A percentile compares a stretch with the other conserved stretches of the same genome.
Conservation (phyloP, 176 grass and related monocot species). For the Eragrostis curvula region DNA sequence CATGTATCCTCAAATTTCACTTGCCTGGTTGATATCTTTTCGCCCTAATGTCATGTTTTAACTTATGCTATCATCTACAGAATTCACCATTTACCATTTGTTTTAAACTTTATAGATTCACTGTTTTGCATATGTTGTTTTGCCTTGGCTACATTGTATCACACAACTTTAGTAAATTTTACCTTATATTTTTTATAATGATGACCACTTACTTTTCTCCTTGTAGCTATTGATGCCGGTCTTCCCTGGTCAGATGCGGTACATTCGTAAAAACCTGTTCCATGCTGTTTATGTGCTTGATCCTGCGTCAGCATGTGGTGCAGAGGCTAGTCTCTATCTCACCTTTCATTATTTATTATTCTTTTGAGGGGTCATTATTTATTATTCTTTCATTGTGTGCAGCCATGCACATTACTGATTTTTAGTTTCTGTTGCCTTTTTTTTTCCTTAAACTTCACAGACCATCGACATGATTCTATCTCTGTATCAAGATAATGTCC, state of each 20-base stretch:
- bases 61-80: constrained; percentile 21
- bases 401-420: constrained; percentile 17
- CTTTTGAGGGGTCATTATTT: background rate
- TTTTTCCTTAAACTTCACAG: constrained; percentile 60
- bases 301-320: constrained; percentile 80
- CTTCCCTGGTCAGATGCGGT: constrained; percentile 91
- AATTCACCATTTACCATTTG: constrained; percentile 13
- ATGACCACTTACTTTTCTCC: constrained; percentile 15
- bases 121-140: constrained; percentile 1
- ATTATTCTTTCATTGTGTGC: constrained; percentile 20
- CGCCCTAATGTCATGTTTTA: constrained; percentile 13
- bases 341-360: constrained; percentile 27
- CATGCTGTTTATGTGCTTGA: constrained; percentile 94
- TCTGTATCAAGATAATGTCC: constrained; percentile 83
- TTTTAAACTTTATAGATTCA: background rate
- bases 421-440: constrained; percentile 37
- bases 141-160: constrained; percentile 13
- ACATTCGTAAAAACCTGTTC: constrained; percentile 98
- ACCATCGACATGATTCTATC: constrained; percentile 84
- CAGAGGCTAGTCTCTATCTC: constrained; percentile 65
- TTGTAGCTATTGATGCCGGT: constrained; percentile 98
- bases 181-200: constrained; percentile 27
- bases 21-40: constrained; percentile 12
- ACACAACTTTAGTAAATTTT: constrained; percentile 11
- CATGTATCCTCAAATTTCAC: background rate